These are phyloP conservation scores for Passiflora organensis DNA, from an alignment of 345 rosid species.

Conservation along the genomic window DNA sequence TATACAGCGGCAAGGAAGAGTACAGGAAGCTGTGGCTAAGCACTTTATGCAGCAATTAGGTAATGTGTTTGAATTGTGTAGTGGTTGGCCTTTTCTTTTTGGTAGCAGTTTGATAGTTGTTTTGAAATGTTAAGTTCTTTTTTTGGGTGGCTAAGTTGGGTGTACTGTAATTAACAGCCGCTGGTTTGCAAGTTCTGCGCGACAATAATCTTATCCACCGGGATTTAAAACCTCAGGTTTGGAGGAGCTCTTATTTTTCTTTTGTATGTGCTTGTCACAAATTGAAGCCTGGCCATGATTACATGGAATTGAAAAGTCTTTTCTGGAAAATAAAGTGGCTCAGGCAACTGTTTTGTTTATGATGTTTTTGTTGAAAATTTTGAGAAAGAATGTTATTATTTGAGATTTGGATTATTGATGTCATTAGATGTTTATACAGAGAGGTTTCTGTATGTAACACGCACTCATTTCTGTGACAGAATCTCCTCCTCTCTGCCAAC, in stretches of 20 bases:
- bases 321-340: not conserved
- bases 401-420: not conserved
- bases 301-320: constrained; percentile 5
- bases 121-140: not conserved
- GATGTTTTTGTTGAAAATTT: too few relatives aligned
- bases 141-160: not conserved
- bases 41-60: constrained; percentile 94
- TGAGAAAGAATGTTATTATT: too few relatives aligned
- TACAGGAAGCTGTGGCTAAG: constrained; percentile 74
- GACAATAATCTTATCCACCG: constrained; percentile 91
- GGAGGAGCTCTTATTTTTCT: too few relatives aligned
- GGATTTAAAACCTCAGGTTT: constrained; percentile 97
- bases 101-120: not conserved
- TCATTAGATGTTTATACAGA: constrained; percentile 4
- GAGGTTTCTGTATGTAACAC: constrained; percentile 18
- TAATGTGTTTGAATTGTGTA: constrained; percentile 27
- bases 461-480: constrained; percentile 50
- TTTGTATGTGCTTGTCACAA: not conserved
- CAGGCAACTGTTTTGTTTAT: too few relatives aligned
- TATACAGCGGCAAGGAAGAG: constrained; percentile 66
- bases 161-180: constrained; percentile 45
- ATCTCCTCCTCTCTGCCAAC: constrained; percentile 80
- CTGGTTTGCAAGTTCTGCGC: constrained; percentile 82
- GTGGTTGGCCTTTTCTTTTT: too few relatives aligned
- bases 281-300: not conserved